phyloP scores from a whole-genome alignment of 495 filamentous ascomycete genomes.

The Daldinia childiae region DNA sequence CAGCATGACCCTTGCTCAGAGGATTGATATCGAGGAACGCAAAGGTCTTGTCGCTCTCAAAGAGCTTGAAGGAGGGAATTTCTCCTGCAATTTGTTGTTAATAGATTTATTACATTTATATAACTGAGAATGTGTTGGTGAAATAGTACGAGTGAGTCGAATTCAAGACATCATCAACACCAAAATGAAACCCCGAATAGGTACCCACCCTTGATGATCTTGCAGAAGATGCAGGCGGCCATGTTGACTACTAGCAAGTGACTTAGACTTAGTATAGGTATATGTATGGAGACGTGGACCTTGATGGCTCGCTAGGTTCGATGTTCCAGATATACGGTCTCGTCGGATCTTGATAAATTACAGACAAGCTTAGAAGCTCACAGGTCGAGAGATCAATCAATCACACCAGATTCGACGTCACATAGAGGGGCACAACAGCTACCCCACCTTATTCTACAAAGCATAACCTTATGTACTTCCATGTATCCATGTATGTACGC shows the following conservation, averaged over 20 bases:
- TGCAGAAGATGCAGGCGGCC: slow-evolving; percentile 94
- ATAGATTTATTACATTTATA: not conserved
- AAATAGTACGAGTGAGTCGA: too few species aligned
- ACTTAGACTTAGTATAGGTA: slow-evolving; percentile 5
- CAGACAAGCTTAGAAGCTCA: not conserved
- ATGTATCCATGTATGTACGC: not conserved
- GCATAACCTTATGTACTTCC: not conserved
- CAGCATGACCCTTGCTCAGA: slow-evolving; percentile 82
- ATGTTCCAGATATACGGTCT: slow-evolving; percentile 19
- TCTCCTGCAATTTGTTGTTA: slow-evolving; percentile 67
- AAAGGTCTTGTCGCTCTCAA: slow-evolving; percentile 89
- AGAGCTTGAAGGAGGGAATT: slow-evolving; percentile 94
- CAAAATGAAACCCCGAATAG: not conserved
- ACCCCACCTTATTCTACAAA: slow-evolving; percentile 18
- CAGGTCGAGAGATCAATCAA: not conserved
- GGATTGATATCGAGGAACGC: slow-evolving; percentile 98
- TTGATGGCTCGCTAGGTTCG: slow-evolving; percentile 26
- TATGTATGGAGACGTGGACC: slow-evolving; percentile 28
- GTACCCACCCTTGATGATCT: slow-evolving; percentile 87
- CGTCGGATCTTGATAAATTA: not conserved
- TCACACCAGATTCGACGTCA: slow-evolving; percentile 7
- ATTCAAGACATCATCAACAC: not conserved
- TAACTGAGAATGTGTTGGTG: not conserved
- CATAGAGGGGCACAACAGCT: slow-evolving; percentile 28
- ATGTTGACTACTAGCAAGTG: slow-evolving; percentile 24